A percentile compares a stretch with the other conserved stretches of the same genome.
phyloP scores from a whole-genome alignment of 1,284 basidiomycete genomes.

The Marasmius fiardii region DNA sequence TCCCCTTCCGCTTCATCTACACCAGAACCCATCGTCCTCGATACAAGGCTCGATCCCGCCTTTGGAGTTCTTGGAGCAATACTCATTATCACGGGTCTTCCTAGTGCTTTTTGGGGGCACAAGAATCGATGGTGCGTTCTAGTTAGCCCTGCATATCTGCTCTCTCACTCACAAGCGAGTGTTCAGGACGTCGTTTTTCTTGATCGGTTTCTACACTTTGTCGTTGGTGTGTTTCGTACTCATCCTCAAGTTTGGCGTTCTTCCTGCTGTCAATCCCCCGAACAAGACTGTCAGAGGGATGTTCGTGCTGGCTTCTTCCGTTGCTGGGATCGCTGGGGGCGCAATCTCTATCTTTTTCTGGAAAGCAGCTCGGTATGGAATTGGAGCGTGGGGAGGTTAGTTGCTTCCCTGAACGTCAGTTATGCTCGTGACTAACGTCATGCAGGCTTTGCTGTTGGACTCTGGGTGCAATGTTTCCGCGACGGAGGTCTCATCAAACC shows the following conservation, averaged over 20 bases:
- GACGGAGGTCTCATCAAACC: conserved; percentile 78
- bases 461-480: conserved; percentile 85
- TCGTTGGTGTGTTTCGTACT: conserved; percentile 85
- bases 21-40: conserved; percentile 54
- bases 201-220: conserved; percentile 87
- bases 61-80: conserved; percentile 88
- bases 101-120: conserved; percentile 88
- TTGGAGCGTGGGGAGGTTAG: conserved; percentile 77
- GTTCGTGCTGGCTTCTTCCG: conserved; percentile 80
- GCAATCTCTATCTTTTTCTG: conserved; percentile 87
- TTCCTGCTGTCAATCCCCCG: conserved; percentile 80
- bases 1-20: conserved; percentile 44
- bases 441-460: conserved; percentile 70
- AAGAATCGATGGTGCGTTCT: conserved; percentile 81
- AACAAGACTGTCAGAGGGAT: conserved; percentile 77
- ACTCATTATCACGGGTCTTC: conserved; percentile 86
- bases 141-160: conserved; percentile 14
- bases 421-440: conserved; percentile 4
- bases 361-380: conserved; percentile 82
- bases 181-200: conserved; percentile 85
- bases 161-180: conserved; percentile 15
- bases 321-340: conserved; percentile 83
- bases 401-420: neutral
- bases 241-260: conserved; percentile 86
- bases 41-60: conserved; percentile 80